These are phyloP conservation scores for Xylariales sp. DNA, from an alignment of 2,329 filamentous ascomycete species.

Conservation along the genomic window DNA sequence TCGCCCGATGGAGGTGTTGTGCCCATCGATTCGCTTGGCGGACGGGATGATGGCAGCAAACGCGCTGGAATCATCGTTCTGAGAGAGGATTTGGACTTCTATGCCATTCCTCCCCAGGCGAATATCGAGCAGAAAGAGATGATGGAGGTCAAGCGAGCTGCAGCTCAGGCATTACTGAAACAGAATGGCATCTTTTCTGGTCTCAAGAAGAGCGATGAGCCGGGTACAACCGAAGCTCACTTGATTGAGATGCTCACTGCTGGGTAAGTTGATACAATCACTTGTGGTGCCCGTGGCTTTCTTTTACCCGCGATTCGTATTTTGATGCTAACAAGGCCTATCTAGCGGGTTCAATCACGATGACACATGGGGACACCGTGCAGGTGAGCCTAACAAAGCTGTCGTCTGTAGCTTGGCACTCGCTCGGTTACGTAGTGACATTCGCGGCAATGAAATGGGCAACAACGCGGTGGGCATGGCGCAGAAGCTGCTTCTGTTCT, in stretches of 20 bases:
- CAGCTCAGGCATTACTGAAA: conserved; percentile 76
- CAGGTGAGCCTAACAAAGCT: conserved; percentile 96
- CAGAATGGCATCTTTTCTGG: conserved; percentile 97
- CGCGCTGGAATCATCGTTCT: conserved; percentile 97
- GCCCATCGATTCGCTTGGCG: conserved; percentile 67
- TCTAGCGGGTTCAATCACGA: conserved; percentile 91
- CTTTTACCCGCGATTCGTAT: too few species aligned
- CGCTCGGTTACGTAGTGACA: conserved; percentile 87
- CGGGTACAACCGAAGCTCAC: conserved; percentile 94
- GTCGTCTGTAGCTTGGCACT: conserved; percentile 96
- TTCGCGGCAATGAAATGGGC: conserved; percentile 71
- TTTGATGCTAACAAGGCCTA: too few species aligned
- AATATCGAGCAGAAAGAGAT: conserved; percentile 87
- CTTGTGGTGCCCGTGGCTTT: too few species aligned
- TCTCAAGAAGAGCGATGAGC: conserved; percentile 89
- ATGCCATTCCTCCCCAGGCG: conserved; percentile 81
- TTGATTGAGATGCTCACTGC: conserved; percentile 99
- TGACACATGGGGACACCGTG: conserved; percentile 91
- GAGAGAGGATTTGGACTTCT: conserved; percentile 95
- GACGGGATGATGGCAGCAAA: conserved; percentile 62
- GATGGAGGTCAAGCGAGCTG: conserved; percentile 93
- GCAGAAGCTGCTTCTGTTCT: conserved; percentile 95
- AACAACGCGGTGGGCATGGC: conserved; percentile 92
- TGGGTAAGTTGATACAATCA: conserved; percentile 82
- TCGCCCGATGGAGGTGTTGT: conserved; percentile 60